Conservation (phyloP, 768 basidiomycete genomes). For the Boletus eberwhitei region DNA sequence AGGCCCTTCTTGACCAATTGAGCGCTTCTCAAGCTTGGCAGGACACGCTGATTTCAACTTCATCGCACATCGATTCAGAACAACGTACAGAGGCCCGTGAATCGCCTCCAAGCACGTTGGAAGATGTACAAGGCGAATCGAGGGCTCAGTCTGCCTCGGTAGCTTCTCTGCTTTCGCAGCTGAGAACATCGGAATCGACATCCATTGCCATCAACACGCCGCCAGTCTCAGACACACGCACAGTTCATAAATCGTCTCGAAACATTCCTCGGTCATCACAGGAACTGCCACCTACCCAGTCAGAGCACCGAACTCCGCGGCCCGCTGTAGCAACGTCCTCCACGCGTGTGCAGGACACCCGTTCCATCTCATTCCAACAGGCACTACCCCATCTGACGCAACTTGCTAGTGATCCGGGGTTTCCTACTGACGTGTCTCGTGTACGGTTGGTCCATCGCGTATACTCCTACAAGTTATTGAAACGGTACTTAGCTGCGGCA, state of each 20-base stretch:
- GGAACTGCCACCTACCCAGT: conserved; percentile 8
- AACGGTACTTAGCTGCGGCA: conserved; percentile 52
- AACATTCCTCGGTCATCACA: conserved; percentile 10
- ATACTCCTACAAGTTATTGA: conserved; percentile 7
- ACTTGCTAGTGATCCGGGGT: conserved; percentile 51
- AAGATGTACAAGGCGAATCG: conserved; percentile 5
- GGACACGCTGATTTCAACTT: conserved; percentile 33
- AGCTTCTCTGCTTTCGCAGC: conserved; percentile 60
- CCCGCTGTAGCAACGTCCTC: conserved; percentile 2
- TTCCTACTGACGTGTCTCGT: conserved; percentile 49
- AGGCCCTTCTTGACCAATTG: conserved; percentile 69
- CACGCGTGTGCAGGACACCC: conserved; percentile 36
- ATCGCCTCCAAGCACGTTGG: conserved; percentile 5
- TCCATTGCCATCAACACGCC: conserved; percentile 9
- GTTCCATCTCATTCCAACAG: conserved; percentile 61
- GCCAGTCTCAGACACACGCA: conserved; percentile 6
- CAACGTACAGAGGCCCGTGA: conserved; percentile 1
- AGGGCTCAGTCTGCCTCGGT: conserved; percentile 36
- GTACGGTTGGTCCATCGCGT: conserved; percentile 35
- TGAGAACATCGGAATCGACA: conserved; percentile 38
- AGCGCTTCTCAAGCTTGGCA: conserved; percentile 70
- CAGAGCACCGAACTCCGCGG: conserved; percentile 15
- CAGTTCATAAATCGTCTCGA: conserved; percentile 10
- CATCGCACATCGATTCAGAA: conserved; percentile 1
- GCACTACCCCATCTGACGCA: conserved; percentile 62